Percentiles rank a stretch among this genome's conserved stretches.
Evolutionary conservation across 306 rosid species (phyloP).

Genomic region (Ochetophila trinervis): DNA sequence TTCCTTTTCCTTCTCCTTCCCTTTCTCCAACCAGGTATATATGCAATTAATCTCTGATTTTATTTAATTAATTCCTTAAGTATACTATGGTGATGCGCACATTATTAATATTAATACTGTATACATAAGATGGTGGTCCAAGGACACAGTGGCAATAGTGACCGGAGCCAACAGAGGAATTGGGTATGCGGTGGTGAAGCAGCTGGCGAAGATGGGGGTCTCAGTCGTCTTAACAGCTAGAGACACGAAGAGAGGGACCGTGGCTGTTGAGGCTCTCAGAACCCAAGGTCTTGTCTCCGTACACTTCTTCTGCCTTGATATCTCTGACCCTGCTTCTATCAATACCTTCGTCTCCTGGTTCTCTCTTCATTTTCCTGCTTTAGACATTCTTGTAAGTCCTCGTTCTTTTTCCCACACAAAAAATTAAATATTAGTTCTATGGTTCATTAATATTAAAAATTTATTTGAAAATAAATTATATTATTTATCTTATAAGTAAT

Average conservation of each 20-base stretch:
- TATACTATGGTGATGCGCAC: no score
- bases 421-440: no score
- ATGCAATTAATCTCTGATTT: no score
- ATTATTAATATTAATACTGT: not conserved
- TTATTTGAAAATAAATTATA: no score
- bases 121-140: constrained; percentile 97
- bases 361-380: constrained; percentile 38
- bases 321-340: constrained; percentile 66
- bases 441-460: no score
- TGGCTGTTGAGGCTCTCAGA: constrained; percentile 40
- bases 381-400: constrained; percentile 74
- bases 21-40: constrained; percentile 26
- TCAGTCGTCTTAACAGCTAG: constrained; percentile 72
- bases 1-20: constrained; percentile 18
- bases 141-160: constrained; percentile 71
- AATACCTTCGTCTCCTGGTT: constrained; percentile 49
- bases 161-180: constrained; percentile 90
- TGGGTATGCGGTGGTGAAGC: constrained; percentile 71
- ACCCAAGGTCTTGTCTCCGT: constrained; percentile 40
- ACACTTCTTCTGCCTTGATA: constrained; percentile 54
- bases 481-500: no score
- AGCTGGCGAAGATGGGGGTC: constrained; percentile 57
- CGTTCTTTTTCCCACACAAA: not conserved
- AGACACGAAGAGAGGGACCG: constrained; percentile 49
- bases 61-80: no score